Evolutionary conservation across 2,329 filamentous ascomycete genomes (phyloP), one percentile per base, ranked within the genome.

Genomic region (Coleophoma eucalyptorum): DNA sequence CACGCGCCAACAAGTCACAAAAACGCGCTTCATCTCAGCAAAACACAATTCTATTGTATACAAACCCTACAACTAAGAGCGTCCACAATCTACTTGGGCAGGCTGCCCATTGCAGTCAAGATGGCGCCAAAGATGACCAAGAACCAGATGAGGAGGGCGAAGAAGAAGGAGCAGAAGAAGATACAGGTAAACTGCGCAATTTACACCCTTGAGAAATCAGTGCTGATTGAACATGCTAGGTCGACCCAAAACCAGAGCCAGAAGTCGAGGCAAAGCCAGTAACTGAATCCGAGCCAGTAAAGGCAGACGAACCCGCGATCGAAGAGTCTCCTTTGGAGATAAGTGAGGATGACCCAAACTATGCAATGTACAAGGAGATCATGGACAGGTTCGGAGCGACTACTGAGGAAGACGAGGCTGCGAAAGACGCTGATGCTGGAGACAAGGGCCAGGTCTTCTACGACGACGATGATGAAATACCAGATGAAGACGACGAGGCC

Each of bases 151-250:
- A 83, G 91, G 69, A 85, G 93, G 69, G 89, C 90, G 45, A 92
- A 93, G 77, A 96, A 94, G 81, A 97, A 96, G 84, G 88, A 90
- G 63, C 83, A 90, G 67, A 95, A 95, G 74, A 84, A 84, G 59
- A 73, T 80, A 68, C 74, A 83, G 62, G 81, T 82, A 49, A 56
- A 69, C 58, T 26, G 20, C 16, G 8, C 32, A 31, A 16, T 33
- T 32, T 35, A 19, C 11, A 34, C 33, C 32, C 43, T 37, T 43
- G 42, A 52, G 31, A 52, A 41, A 26, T 48, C 44, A 51, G 53
- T 42, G 19, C 32, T 43, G 31, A 51, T 56, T n/a, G 70, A 50
- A 53, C 43, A 21, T 41, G 45, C 53, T 69, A 69, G 69, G 70
- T 58, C 45, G 62, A 64, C 31, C 53, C 57, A 37, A 60, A 58